phyloP scores from a whole-genome alignment of 306 rosid genomes.

The Purshia tridentata region DNA sequence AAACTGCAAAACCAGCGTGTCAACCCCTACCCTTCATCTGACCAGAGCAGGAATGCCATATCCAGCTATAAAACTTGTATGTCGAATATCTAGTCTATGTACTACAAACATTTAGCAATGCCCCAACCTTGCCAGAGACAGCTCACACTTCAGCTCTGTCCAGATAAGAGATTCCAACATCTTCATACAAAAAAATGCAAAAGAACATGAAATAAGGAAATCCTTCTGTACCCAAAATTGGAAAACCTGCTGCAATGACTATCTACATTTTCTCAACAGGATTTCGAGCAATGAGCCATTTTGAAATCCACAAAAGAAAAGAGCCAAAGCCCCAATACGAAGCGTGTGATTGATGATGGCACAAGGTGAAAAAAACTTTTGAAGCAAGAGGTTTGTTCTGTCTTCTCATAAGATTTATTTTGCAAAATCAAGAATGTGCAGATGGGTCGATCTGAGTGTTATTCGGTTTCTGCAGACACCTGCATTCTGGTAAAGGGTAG shows the following conservation, averaged over 20 bases:
- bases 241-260: slow-evolving; percentile 17
- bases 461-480: slow-evolving; percentile 68
- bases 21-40: neutral
- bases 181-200: slow-evolving; percentile 22
- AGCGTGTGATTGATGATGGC: slow-evolving; percentile 1
- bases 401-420: slow-evolving; percentile 27
- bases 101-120: neutral
- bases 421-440: slow-evolving; percentile 26
- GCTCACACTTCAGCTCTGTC: neutral
- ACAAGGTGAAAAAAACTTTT: slow-evolving; percentile 14
- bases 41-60: neutral
- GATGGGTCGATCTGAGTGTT: slow-evolving; percentile 33
- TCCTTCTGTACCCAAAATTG: slow-evolving; percentile 29
- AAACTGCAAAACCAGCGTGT: slow-evolving; percentile 13
- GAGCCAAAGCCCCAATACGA: slow-evolving; percentile 25
- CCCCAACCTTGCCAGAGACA: slow-evolving; percentile 10
- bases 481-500: slow-evolving; percentile 91
- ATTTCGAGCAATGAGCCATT: slow-evolving; percentile 23
- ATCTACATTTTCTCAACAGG: slow-evolving; percentile 14
- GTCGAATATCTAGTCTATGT: neutral
- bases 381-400: slow-evolving; percentile 25
- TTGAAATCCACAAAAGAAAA: slow-evolving; percentile 23
- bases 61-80: neutral
- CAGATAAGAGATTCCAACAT: slow-evolving; percentile 9
- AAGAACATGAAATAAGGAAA: slow-evolving; percentile 20